Evolutionary conservation across 108 stramenopile species (phyloP).

Genomic region (Skeletonema potamos): DNA sequence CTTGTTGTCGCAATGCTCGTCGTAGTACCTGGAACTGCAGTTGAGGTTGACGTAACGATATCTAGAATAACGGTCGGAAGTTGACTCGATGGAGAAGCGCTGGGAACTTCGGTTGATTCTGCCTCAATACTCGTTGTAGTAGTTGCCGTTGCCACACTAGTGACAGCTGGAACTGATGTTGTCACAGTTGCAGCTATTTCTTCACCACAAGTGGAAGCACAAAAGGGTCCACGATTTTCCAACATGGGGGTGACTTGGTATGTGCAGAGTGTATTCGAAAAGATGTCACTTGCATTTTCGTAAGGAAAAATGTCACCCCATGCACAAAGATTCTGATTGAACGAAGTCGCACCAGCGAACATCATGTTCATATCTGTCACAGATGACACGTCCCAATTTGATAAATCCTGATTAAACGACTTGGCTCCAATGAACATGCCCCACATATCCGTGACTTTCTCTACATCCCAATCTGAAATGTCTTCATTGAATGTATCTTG

Average conservation of each 20-base stretch:
- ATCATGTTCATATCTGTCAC: conserved; percentile 29
- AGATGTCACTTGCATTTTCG: neutral
- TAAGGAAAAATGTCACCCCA: conserved; percentile 21
- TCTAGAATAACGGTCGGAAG: neutral
- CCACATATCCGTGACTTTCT: conserved; percentile 34
- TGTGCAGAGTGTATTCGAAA: neutral
- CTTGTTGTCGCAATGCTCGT: neutral
- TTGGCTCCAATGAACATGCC: conserved; percentile 28
- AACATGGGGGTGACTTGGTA: neutral
- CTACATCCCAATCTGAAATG: conserved; percentile 23
- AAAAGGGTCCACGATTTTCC: neutral
- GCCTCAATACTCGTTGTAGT: neutral
- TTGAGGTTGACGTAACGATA: neutral
- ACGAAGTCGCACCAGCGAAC: conserved; percentile 28
- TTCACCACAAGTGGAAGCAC: neutral
- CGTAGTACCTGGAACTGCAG: neutral
- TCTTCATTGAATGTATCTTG: conserved; percentile 14
- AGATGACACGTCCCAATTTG: conserved; percentile 29
- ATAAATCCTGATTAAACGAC: conserved; percentile 41
- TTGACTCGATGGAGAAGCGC: neutral
- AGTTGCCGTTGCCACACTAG: neutral
- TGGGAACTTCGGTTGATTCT: neutral
- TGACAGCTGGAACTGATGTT: neutral
- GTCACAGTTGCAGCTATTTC: neutral
- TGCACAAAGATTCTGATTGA: conserved; percentile 23